Evolutionary conservation across 768 basidiomycete genomes (phyloP), one percentile per base, ranked within the genome.

Genomic region (Pisolithus microcarpus): DNA sequence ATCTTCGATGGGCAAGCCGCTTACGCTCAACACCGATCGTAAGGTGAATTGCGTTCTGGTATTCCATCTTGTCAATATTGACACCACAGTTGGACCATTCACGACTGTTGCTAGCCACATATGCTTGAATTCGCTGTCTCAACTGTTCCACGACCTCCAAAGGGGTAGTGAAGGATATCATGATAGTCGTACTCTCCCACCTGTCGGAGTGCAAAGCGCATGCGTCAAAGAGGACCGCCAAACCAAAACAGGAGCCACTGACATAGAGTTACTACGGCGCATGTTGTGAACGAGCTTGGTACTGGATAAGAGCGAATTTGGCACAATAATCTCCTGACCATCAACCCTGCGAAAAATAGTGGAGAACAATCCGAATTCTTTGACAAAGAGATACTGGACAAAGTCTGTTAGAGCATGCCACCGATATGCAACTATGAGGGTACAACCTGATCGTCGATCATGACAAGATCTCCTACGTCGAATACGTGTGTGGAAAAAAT

Each of bases 401-500:
- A 44, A 21, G 23, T 24, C 26, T 16, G 24, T 44, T 15, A 44
- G 43, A 4, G 26, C 30, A 16, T 44, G 13, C 1, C 3, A 28
- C n/a, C 23, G 13, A 24, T 16, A 44, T 28, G 2, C 13, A 19
- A 26, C 11, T 10, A 44, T 16, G 19, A 40, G 26, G 4, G 28
- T 52, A 53, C 43, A 64, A 76, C 81, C 65, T 82, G 77, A 50
- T 83, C 81, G 59, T 90, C 88, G 55, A 91, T 88, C 76, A 90
- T 79, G 7, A 90, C 83, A 28, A 89, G 67, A 58, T 91, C 87
- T 7, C 87, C 87, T 7, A 90, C 84, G 62, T 89, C 87, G 56
- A 85, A 90, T n/a, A 87, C 84, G 61, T 90, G 88, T 0, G 87
- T 89, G 1, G 84, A 85, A 64, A 89, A 88, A 52, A 89, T 88